Evolutionary conservation across 2,329 filamentous ascomycete species (phyloP).

Genomic region (Cercospora zeae-maydis): DNA sequence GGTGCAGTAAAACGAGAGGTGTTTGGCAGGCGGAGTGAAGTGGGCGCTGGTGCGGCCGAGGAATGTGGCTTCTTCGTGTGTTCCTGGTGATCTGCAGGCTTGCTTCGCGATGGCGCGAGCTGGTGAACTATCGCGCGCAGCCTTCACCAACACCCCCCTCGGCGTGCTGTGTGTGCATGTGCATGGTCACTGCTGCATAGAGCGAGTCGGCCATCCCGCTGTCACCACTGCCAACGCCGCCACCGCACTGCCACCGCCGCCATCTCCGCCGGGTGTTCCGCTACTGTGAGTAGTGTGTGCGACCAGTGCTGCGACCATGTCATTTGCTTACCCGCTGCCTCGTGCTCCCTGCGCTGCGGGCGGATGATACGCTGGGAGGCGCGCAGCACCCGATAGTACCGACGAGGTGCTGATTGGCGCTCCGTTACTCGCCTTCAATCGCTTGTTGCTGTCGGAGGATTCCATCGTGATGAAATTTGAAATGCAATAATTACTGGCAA

Average conservation of each 20-base stretch:
- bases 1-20: neutral
- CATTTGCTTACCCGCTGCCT: conserved; percentile 14
- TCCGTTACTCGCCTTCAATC: conserved; percentile 29
- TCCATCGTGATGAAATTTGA: conserved; percentile 16
- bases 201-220: neutral
- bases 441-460: conserved; percentile 29
- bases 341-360: conserved; percentile 14
- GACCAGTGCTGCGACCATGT: neutral
- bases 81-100: neutral
- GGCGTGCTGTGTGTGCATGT: neutral
- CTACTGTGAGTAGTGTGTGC: neutral
- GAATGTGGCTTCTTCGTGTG: conserved; percentile 1
- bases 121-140: neutral
- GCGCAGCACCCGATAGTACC: conserved; percentile 19
- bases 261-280: neutral
- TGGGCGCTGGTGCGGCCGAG: conserved; percentile 8
- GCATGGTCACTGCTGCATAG: neutral
- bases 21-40: conserved; percentile 8
- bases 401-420: conserved; percentile 26
- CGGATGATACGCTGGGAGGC: conserved; percentile 32
- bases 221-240: neutral
- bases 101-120: neutral
- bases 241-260: neutral
- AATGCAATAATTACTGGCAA: conserved; percentile 1
- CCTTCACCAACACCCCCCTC: neutral